Percentiles rank a stretch among this genome's conserved stretches.
Conservation (phyloP, 2,329 filamentous ascomycete species). For the Periconia macrospinosa region DNA sequence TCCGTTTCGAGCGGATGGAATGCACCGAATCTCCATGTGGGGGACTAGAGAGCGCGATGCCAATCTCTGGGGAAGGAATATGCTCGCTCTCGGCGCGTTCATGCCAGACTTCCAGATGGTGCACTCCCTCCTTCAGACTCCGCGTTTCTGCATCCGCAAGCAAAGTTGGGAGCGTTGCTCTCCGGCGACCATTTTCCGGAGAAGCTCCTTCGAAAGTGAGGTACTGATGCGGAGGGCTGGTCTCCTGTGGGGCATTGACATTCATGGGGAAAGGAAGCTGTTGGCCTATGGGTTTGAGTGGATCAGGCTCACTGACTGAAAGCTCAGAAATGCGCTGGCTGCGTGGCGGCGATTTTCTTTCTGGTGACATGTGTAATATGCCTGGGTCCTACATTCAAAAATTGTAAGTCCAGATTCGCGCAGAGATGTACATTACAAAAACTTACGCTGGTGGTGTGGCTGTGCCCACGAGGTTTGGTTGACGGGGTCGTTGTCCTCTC, state of each 20-base stretch:
- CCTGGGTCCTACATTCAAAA: conserved; percentile 32
- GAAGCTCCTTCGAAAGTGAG: conserved; percentile 33
- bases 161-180: conserved; percentile 40
- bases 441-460: conserved; percentile 41
- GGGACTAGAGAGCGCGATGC: conserved; percentile 39
- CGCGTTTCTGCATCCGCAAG: conserved; percentile 27
- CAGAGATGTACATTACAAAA: background rate
- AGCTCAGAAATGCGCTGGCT: conserved; percentile 38
- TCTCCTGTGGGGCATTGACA: conserved; percentile 41
- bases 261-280: conserved; percentile 46
- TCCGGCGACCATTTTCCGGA: conserved; percentile 26
- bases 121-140: conserved; percentile 28
- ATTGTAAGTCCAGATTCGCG: background rate
- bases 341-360: conserved; percentile 20
- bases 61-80: conserved; percentile 35
- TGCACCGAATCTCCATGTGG: conserved; percentile 14
- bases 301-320: conserved; percentile 33
- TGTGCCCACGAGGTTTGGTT: conserved; percentile 24
- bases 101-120: conserved; percentile 28
- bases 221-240: conserved; percentile 39
- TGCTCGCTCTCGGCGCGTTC: conserved; percentile 29
- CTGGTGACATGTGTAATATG: conserved; percentile 24
- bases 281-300: conserved; percentile 38
- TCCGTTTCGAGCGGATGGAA: conserved; percentile 29
- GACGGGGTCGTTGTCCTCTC: conserved; percentile 12